Conservation (phyloP, 225 moss, liverwort and hornwort genomes). For the Neckera pumila region DNA sequence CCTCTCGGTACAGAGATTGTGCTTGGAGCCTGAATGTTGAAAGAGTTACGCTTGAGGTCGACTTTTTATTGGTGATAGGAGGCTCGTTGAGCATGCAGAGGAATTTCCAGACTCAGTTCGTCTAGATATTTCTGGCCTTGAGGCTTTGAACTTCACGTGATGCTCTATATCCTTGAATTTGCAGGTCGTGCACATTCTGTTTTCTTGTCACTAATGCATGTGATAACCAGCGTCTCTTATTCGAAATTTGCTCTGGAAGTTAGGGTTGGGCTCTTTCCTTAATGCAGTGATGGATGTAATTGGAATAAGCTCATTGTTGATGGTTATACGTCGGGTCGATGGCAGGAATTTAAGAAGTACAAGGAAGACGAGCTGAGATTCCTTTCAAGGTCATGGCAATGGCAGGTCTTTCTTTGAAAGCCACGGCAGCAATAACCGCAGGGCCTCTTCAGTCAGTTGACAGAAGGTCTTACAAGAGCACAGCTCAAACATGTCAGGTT, state of each 20-base stretch:
- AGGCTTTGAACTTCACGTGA: background rate
- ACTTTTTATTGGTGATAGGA: background rate
- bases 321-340: background rate
- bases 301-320: background rate
- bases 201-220: background rate
- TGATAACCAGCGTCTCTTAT: background rate
- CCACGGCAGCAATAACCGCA: slow-evolving; percentile 5
- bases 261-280: background rate
- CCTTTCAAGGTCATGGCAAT: slow-evolving; percentile 11
- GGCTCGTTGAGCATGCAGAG: background rate
- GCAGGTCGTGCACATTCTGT: background rate
- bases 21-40: background rate
- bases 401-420: slow-evolving; percentile 28
- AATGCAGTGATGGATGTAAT: background rate
- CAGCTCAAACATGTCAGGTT: slow-evolving; percentile 6
- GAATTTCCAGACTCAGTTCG: background rate
- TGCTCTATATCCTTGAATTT: background rate
- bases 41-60: background rate
- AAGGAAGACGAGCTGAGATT: background rate
- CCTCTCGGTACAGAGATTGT: background rate
- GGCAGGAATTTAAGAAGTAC: slow-evolving; percentile 1
- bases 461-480: slow-evolving; percentile 1
- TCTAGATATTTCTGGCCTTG: background rate
- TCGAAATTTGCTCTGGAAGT: background rate
- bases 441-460: slow-evolving; percentile 15